These are phyloP conservation scores for Fusarium solani-melongenae DNA, from an alignment of 2,329 filamentous ascomycete genomes.

Conservation along the genomic window DNA sequence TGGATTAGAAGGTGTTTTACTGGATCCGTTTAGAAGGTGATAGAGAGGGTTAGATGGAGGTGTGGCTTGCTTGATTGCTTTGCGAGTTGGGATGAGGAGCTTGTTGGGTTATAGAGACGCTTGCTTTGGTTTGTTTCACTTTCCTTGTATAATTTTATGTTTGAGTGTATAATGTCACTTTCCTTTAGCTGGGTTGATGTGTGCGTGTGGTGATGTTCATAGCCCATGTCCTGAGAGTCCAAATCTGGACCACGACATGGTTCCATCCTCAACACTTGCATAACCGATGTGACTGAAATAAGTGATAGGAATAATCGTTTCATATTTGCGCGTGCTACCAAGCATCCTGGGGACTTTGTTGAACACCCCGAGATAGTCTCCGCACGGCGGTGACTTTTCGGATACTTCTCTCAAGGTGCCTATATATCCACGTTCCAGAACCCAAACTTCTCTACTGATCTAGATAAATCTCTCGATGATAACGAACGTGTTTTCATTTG, in stretches of 20 bases:
- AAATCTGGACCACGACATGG: neutral
- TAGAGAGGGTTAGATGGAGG: neutral
- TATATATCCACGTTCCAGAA: neutral
- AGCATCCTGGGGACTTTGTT: neutral
- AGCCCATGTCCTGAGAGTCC: neutral
- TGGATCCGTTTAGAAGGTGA: neutral
- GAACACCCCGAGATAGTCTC: conserved; percentile 21
- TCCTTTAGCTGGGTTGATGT: neutral
- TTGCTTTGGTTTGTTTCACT: neutral
- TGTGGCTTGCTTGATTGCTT: neutral
- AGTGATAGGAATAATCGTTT: neutral
- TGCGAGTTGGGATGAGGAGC: neutral
- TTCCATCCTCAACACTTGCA: neutral
- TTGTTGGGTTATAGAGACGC: neutral
- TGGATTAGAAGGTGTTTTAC: neutral
- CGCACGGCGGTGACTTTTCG: conserved; percentile 34
- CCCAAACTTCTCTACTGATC: fast-evolving
- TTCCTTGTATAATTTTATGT: neutral
- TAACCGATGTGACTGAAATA: neutral
- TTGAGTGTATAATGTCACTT: neutral
- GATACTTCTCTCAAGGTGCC: conserved; percentile 18
- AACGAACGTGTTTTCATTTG: neutral
- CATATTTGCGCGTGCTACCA: neutral
- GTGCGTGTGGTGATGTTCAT: neutral
- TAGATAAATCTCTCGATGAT: neutral